Evolutionary conservation across 305 asterid genomes (phyloP).

Genomic region (Fraxinus sp.): DNA sequence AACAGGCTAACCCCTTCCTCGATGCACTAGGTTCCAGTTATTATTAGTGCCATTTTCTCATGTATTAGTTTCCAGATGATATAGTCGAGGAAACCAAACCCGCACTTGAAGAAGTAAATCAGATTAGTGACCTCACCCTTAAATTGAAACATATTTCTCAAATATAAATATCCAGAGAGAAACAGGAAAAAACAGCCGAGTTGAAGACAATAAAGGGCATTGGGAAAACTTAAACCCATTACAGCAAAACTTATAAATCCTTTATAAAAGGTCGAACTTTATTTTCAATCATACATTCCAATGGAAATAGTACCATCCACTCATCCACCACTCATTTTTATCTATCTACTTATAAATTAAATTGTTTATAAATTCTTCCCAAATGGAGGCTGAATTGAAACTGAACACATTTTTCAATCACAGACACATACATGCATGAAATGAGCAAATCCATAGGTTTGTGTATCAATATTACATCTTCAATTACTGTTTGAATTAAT

Average conservation of each 20-base stretch:
- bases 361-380: neutral
- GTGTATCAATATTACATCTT: neutral
- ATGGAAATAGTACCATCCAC: neutral
- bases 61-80: neutral
- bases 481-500: neutral
- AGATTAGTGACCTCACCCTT: neutral
- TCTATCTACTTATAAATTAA: neutral
- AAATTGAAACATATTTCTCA: neutral
- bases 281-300: neutral
- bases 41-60: neutral
- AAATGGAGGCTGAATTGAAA: neutral
- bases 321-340: neutral
- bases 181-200: neutral
- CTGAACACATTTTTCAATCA: neutral
- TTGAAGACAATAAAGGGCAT: neutral
- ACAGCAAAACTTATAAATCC: neutral
- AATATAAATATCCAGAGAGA: neutral
- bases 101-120: neutral
- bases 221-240: neutral
- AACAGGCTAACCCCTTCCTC: neutral
- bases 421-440: neutral
- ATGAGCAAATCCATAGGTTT: neutral
- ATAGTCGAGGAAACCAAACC: neutral
- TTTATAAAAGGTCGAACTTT: neutral
- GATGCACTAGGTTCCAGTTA: neutral